Percentiles rank a stretch among this genome's conserved stretches.
These are phyloP conservation scores for Colletotrichum cuscutae DNA, from an alignment of 2,329 filamentous ascomycete genomes.

Conservation along the genomic window DNA sequence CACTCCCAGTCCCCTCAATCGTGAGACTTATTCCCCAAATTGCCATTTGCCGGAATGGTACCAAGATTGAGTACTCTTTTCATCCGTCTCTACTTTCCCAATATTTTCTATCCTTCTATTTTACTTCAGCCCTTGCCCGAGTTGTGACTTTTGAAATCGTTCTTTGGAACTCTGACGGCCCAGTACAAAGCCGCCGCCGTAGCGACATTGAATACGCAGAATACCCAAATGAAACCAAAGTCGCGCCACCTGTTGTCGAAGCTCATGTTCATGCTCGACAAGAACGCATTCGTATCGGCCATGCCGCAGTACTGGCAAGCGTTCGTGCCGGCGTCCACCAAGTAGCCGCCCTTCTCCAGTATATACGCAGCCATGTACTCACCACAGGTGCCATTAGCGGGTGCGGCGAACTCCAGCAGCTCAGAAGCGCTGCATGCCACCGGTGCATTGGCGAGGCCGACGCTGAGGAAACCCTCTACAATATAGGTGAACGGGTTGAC, in stretches of 20 bases:
- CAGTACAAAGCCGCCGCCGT: conserved; percentile 61
- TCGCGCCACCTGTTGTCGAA: conserved; percentile 65
- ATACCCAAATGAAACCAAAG: conserved; percentile 64
- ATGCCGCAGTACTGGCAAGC: conserved; percentile 57
- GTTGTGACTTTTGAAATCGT: conserved; percentile 23
- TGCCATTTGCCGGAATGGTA: background rate
- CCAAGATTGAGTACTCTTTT: background rate
- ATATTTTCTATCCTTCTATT: fast-evolving
- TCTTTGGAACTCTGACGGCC: conserved; percentile 47
- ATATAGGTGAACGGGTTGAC: conserved; percentile 77
- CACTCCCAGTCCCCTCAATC: too few species aligned
- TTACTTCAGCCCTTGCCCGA: background rate
- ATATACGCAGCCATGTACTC: conserved; percentile 61
- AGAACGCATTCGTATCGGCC: conserved; percentile 48
- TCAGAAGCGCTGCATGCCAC: conserved; percentile 48
- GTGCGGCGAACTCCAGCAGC: conserved; percentile 64
- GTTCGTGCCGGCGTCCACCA: conserved; percentile 54
- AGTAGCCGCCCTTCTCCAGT: conserved; percentile 54
- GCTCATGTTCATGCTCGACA: conserved; percentile 51
- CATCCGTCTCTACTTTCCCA: background rate
- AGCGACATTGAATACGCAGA: conserved; percentile 60
- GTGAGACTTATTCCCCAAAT: background rate
- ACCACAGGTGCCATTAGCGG: conserved; percentile 54
- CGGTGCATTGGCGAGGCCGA: conserved; percentile 37
- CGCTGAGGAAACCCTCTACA: conserved; percentile 66